phyloP scores from a whole-genome alignment of 2,329 filamentous ascomycete genomes.

The Byssothecium circinans region DNA sequence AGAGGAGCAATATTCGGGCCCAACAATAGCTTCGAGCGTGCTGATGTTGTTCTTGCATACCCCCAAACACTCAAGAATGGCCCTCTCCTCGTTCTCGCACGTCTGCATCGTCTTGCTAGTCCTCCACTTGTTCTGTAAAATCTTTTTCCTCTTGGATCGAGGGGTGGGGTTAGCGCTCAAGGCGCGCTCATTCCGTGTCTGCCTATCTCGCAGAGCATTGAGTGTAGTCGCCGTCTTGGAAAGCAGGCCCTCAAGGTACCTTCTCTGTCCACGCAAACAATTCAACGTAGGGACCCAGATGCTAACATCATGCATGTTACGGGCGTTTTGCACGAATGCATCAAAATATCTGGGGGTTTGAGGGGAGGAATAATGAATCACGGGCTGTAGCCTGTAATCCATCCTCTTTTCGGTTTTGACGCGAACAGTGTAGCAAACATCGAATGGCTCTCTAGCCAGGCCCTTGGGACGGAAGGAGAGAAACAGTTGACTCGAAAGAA shows the following conservation, averaged over 20 bases:
- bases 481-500: no score
- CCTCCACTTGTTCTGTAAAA: constrained; percentile 29
- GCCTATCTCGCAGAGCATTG: constrained; percentile 35
- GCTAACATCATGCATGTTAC: constrained; percentile 8
- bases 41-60: constrained; percentile 37
- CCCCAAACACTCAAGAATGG: constrained; percentile 34
- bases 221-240: constrained; percentile 37
- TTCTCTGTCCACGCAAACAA: constrained; percentile 25
- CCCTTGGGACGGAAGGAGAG: not conserved
- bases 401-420: constrained; percentile 9
- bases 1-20: constrained; percentile 11
- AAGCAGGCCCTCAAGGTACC: constrained; percentile 29
- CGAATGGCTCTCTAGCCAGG: not conserved
- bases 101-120: constrained; percentile 36
- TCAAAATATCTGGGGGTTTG: constrained; percentile 14
- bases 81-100: constrained; percentile 34
- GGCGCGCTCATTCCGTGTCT: constrained; percentile 25
- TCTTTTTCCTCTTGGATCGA: constrained; percentile 35
- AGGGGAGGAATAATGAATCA: constrained; percentile 5
- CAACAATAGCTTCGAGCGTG: constrained; percentile 22
- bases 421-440: not conserved
- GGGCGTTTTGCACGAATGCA: constrained; percentile 9
- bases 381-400: constrained; percentile 12
- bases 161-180: constrained; percentile 17
- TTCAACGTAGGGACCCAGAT: constrained; percentile 16